Conservation (phyloP, 306 rosid species). For the Neltuma alba region DNA sequence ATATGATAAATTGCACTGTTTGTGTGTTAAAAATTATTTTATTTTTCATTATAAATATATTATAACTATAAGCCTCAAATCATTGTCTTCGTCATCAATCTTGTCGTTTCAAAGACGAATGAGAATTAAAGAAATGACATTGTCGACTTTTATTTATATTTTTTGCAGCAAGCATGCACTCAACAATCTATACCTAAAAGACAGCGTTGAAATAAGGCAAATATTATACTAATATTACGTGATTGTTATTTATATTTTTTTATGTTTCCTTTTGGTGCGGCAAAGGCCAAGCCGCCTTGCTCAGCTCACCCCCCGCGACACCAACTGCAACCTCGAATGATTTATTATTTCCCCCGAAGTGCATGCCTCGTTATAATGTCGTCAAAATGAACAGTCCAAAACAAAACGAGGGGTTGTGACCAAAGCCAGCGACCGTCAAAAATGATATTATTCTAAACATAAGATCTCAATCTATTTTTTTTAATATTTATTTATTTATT, state of each 20-base stretch:
- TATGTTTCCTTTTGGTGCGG: not conserved
- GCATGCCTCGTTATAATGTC: not conserved
- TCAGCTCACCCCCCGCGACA: not conserved
- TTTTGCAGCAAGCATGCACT: not conserved
- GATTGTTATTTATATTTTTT: not conserved
- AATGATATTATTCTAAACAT: no score
- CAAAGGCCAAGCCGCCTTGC: not conserved
- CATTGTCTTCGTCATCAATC: not conserved
- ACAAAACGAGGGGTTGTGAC: not conserved
- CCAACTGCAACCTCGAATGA: not conserved
- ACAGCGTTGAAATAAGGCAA: not conserved
- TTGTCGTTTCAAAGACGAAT: not conserved
- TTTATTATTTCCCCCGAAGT: not conserved
- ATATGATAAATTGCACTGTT: not conserved
- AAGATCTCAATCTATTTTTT: no score
- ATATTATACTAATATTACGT: not conserved
- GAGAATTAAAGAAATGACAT: not conserved
- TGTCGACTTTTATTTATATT: no score
- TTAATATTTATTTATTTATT: no score
- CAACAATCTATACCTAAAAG: not conserved
- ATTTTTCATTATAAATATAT: no score
- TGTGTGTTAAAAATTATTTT: not conserved
- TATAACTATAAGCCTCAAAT: not conserved
- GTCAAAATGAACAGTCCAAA: not conserved
- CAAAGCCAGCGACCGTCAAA: no score